Percentiles rank a stretch among this genome's conserved stretches.
phyloP scores from a whole-genome alignment of 2,329 filamentous ascomycete species.

The Paecilomyces niveus region DNA sequence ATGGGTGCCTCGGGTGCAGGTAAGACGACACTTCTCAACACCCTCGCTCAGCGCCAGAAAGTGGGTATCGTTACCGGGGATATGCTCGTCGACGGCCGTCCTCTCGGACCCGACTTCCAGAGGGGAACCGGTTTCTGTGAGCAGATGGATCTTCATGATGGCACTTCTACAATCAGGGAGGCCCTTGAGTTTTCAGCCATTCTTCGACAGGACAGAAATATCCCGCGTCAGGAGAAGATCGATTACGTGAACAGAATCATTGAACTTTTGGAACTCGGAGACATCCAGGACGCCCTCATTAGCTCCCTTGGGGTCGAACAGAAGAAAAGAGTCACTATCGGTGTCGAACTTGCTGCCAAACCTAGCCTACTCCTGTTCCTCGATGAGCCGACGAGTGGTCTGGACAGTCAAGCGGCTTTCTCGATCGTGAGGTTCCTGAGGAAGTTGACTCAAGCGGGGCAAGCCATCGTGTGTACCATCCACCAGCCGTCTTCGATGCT shows the following conservation, averaged over 20 bases:
- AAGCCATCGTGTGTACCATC: slow-evolving; percentile 68
- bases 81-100: slow-evolving; percentile 63
- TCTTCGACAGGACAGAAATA: slow-evolving; percentile 51
- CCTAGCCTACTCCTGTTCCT: slow-evolving; percentile 62
- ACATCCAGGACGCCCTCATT: slow-evolving; percentile 62
- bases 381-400: slow-evolving; percentile 64
- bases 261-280: slow-evolving; percentile 56
- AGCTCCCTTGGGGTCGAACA: slow-evolving; percentile 60
- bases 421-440: slow-evolving; percentile 62
- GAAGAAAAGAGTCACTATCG: slow-evolving; percentile 65
- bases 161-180: slow-evolving; percentile 60
- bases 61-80: slow-evolving; percentile 59
- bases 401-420: slow-evolving; percentile 63
- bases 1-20: slow-evolving; percentile 78
- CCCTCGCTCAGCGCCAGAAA: slow-evolving; percentile 64
- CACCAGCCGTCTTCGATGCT: slow-evolving; percentile 64
- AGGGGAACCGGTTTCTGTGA: slow-evolving; percentile 64
- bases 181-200: slow-evolving; percentile 63
- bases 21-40: slow-evolving; percentile 77
- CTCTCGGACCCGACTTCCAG: slow-evolving; percentile 57
- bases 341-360: slow-evolving; percentile 65
- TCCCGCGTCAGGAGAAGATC: slow-evolving; percentile 54
- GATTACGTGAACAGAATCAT: slow-evolving; percentile 62
- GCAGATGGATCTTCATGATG: slow-evolving; percentile 65
- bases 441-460: slow-evolving; percentile 59